Evolutionary conservation across 179 eudicot species (phyloP), one percentile per base, ranked within the genome.

Genomic region (Silene noctiflora): DNA sequence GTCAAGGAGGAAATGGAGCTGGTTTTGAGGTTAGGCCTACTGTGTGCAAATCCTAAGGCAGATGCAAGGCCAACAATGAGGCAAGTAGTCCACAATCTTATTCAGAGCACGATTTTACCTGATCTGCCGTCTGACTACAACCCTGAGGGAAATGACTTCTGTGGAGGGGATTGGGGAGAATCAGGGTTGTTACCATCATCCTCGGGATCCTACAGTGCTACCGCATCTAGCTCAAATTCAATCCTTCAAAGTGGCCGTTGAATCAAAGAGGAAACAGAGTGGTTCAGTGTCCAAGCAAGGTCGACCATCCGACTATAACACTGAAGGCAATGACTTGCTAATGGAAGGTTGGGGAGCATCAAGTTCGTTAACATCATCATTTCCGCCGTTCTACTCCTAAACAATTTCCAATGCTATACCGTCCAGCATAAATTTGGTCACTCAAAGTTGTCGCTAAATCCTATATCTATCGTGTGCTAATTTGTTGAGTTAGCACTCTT

Each of bases 31-130:
- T 46, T 78, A 21, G 84, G 85, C 39, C 60, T 83, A 31, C 59
- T 85, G 9, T 80, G 88, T 22, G 76, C 66, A 7, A 60, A 80
- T 63, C 78, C 78, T 0, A 72, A 16, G 21, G 39, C 85, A 20
- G 82, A 80, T 51, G 74, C 42, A 33, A 80, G 87, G 72, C 87
- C 85, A 4, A 67, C 71, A 11, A 85, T 78, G 84, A 80, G 84
- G 74, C 82, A 82, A 27, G 79, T 78, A 13, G 72, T 63, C 25
- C 69, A 48, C 53, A 62, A 74, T 66, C 76, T 82, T 11, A 58
- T 46, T 27, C 60, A 81, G 6, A 71, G 27, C 25, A 68, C 35
- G 6, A 16, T 11, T 14, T 75, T 81, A 67, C 85, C 84, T 19
- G 68, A 60, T 8, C 39, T 78, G 20, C 81, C 78, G 4, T 61